Base-by-base conservation (phyloP, 2,329 filamentous ascomycete genomes). In the Graphilbum ipis-grandicollis region DNA sequence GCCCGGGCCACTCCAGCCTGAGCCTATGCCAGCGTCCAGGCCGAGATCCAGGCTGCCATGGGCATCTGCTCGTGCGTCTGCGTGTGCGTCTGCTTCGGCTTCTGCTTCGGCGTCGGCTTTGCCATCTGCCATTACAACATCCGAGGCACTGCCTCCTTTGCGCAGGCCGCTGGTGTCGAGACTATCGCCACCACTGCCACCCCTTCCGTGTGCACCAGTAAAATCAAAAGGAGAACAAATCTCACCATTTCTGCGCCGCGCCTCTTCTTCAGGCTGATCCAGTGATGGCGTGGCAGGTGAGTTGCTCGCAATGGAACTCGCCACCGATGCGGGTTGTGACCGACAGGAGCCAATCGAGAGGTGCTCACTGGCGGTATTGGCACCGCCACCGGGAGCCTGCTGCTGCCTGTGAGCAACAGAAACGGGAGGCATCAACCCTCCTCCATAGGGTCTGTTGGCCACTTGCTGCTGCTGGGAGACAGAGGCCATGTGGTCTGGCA, bases 221-320 rank as follows among this genome's bases (percentile, higher is more conserved):
- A 34, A 29, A 40, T 38, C 25, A 36, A 34, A 28, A n/a, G n/a
- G n/a, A n/a, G n/a, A n/a, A 41, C 37, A 28, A 46, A 40, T 55
- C 60, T 62, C 67, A 74, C 70, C 67, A 62, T 60, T 65, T 53
- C 63, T 65, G 49, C 59, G 57, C 50, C 63, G 65, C 39, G 65
- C 55, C 10, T 59, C 54, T 19, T 61, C 55, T 4, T 65, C 67
- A 33, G 36, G 33, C 31, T 43, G 50, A 38, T 73, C 69, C 32
- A 62, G 59, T 19, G 63, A 60, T 40, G 69, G 68, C 34, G 69
- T 74, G 37, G 62, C 66, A 7, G 70, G 71, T 57, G 69, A 74
- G 56, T 75, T 70, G 58, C 66, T 63, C 21, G 59, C 59, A 17
- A 63, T 55, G 7, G 67, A 71, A 46, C 68, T 75, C 46, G 68